phyloP scores from a whole-genome alignment of 495 filamentous ascomycete genomes.

The Alectoria sarmentosa region DNA sequence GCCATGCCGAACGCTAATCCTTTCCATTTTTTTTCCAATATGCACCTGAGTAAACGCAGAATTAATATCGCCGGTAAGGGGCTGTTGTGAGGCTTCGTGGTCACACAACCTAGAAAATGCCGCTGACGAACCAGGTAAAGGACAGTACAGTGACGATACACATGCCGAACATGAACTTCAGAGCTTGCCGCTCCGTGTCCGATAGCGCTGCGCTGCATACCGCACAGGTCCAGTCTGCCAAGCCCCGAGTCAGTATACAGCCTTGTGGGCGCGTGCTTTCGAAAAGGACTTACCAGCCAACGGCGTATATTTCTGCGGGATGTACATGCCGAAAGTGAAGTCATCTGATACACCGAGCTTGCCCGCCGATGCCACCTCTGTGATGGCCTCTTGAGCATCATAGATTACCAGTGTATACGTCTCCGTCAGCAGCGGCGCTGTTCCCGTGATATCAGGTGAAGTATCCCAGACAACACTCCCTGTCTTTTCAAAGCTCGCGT shows the following conservation, averaged over 20 bases:
- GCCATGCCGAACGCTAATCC: slow-evolving; percentile 7
- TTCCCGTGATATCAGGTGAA: slow-evolving; percentile 55
- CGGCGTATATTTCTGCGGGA: slow-evolving; percentile 54
- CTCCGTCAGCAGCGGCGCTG: slow-evolving; percentile 57
- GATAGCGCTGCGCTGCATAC: slow-evolving; percentile 69
- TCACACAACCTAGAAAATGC: slow-evolving; percentile 41
- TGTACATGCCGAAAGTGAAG: slow-evolving; percentile 79
- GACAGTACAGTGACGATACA: slow-evolving; percentile 65
- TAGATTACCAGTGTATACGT: slow-evolving; percentile 81
- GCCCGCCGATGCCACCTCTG: slow-evolving; percentile 58
- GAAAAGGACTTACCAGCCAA: slow-evolving; percentile 46
- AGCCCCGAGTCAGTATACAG: slow-evolving; percentile 4
- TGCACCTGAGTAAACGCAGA: slow-evolving; percentile 8
- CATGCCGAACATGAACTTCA: slow-evolving; percentile 73
- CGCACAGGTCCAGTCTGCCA: slow-evolving; percentile 49
- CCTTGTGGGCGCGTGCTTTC: slow-evolving; percentile 9
- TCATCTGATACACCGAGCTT: slow-evolving; percentile 58
- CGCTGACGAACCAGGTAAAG: slow-evolving; percentile 84
- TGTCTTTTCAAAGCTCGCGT: slow-evolving; percentile 52
- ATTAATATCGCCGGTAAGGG: background rate
- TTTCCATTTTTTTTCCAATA: background rate
- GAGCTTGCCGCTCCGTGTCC: slow-evolving; percentile 53
- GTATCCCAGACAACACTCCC: slow-evolving; percentile 74
- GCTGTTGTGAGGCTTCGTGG: background rate
- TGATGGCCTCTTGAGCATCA: slow-evolving; percentile 59